Evolutionary conservation across 2,329 filamentous ascomycete genomes (phyloP).

Genomic region (Trichoderma lentiforme): DNA sequence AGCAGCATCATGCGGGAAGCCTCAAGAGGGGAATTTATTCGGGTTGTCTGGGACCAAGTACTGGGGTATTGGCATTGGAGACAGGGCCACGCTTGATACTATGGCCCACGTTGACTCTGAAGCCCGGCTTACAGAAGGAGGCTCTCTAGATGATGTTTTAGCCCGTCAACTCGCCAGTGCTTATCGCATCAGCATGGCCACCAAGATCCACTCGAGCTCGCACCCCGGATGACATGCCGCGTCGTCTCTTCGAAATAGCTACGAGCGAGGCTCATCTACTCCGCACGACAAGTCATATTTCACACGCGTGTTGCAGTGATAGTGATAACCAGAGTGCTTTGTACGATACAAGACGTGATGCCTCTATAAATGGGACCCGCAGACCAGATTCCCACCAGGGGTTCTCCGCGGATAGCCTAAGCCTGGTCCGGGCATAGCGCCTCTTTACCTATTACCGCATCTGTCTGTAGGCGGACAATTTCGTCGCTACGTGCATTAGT

Average conservation of each 20-base stretch:
- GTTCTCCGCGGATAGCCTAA: not conserved
- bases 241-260: not conserved
- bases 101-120: not conserved
- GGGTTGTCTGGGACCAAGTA: not conserved
- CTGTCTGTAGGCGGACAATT: not conserved
- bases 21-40: not conserved
- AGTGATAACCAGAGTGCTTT: not conserved
- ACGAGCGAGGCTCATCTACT: too few relatives aligned
- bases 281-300: not conserved
- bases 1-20: not conserved
- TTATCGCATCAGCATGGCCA: not conserved
- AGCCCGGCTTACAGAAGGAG: not conserved
- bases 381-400: constrained; percentile 6
- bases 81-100: not conserved
- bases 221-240: not conserved
- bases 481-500: not conserved
- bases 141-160: not conserved
- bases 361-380: not conserved
- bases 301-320: not conserved
- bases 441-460: not conserved
- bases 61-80: not conserved
- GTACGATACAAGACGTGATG: not conserved
- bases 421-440: not conserved
- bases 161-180: not conserved
- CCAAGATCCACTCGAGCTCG: not conserved